Evolutionary conservation across 176 grass and related monocot species (phyloP).

Genomic region (Chrysopogon serrulatus): DNA sequence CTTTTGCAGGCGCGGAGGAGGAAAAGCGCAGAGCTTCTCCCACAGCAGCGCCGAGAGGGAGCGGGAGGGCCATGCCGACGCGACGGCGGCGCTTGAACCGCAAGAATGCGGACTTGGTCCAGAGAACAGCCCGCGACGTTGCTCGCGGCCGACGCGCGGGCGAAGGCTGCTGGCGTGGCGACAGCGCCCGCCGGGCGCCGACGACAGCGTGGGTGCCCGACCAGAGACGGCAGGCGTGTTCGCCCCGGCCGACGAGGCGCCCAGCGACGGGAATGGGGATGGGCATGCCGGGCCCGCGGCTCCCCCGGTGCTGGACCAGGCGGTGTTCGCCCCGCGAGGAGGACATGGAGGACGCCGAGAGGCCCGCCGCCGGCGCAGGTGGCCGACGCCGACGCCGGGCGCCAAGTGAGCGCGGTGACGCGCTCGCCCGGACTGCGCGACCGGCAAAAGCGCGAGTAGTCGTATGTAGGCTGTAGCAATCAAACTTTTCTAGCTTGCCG

Average conservation of each 20-base stretch:
- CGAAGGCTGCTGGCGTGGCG: not conserved
- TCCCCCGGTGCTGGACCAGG: conserved; percentile 52
- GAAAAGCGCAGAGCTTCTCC: not conserved
- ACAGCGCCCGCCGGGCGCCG: not conserved
- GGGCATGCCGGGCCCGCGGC: not conserved
- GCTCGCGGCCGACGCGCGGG: not conserved
- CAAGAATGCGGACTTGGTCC: conserved; percentile 23
- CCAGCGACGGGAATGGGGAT: not conserved
- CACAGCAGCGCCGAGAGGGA: not conserved
- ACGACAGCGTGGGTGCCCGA: conserved; percentile 35
- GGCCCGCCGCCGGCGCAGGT: conserved; percentile 9
- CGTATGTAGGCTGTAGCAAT: no score
- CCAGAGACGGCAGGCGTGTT: conserved; percentile 47
- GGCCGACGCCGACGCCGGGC: not conserved
- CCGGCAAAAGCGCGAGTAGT: not conserved
- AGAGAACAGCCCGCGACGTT: not conserved
- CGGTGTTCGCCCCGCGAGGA: conserved; percentile 45
- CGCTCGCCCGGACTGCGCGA: not conserved
- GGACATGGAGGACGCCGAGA: conserved; percentile 56
- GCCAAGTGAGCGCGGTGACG: not conserved
- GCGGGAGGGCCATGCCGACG: not conserved
- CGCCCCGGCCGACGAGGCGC: conserved; percentile 7
- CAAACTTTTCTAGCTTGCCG: no score
- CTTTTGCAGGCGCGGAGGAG: not conserved
- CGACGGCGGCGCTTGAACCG: conserved; percentile 25